Conservation (phyloP, 2,329 filamentous ascomycete species). For the Corynespora cassiicola region DNA sequence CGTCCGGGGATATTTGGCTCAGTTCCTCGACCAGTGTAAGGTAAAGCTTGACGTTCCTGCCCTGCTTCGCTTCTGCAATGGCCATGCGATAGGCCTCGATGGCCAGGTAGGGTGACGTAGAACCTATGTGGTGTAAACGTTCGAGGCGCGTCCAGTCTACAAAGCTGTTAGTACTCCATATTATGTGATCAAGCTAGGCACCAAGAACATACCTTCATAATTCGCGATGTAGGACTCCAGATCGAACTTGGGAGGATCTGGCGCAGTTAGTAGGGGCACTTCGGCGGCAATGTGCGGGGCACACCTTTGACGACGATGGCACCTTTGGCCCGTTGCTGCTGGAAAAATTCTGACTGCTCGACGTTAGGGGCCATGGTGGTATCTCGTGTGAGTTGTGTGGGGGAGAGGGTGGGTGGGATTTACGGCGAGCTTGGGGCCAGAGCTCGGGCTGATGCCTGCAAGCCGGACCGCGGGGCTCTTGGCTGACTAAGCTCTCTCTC, state of each 20-base stretch:
- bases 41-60: slow-evolving; percentile 77
- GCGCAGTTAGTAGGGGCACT: slow-evolving; percentile 19
- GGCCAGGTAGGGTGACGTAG: slow-evolving; percentile 75
- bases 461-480: too few relatives aligned
- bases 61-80: slow-evolving; percentile 75
- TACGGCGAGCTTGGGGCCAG: slow-evolving; percentile 6
- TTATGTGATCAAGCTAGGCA: neutral
- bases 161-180: neutral
- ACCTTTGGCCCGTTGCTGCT: slow-evolving; percentile 32
- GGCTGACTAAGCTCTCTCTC: too few relatives aligned
- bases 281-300: slow-evolving; percentile 1
- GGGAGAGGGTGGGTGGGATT: neutral
- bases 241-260: slow-evolving; percentile 86
- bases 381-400: slow-evolving; percentile 4
- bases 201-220: slow-evolving; percentile 71
- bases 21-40: slow-evolving; percentile 71
- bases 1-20: slow-evolving; percentile 66
- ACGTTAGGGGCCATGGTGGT: slow-evolving; percentile 38
- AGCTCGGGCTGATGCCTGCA: slow-evolving; percentile 10
- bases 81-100: slow-evolving; percentile 83
- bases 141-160: slow-evolving; percentile 81
- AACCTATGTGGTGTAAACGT: slow-evolving; percentile 82
- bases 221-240: slow-evolving; percentile 90
- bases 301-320: slow-evolving; percentile 41
- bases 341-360: slow-evolving; percentile 46